Percentiles rank a stretch among this genome's conserved stretches.
Conservation (phyloP, 257 asterid genomes). For the Ilex asprella region DNA sequence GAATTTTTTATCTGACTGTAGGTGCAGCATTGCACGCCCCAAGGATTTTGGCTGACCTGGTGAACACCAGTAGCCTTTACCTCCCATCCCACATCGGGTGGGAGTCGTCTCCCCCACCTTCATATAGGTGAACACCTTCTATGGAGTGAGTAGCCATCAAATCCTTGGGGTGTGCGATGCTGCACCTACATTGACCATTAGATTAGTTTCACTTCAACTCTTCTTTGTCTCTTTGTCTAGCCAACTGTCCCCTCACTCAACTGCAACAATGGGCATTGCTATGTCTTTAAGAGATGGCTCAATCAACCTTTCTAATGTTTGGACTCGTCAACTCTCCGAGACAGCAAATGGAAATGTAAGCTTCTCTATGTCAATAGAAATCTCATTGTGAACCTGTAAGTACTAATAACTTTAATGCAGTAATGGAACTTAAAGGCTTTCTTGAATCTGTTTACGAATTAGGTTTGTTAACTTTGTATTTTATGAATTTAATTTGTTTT, state of each 20-base stretch:
- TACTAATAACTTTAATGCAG: too few relatives aligned
- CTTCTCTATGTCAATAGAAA: conserved; percentile 10
- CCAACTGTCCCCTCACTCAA: conserved; percentile 73
- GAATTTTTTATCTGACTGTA: conserved; percentile 2
- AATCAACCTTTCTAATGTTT: conserved; percentile 72
- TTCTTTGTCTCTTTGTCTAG: conserved; percentile 33
- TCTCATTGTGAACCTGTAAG: neutral
- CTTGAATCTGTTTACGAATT: neutral
- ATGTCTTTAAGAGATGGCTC: conserved; percentile 89
- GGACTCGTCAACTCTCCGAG: conserved; percentile 88
- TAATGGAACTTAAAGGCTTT: too few relatives aligned
- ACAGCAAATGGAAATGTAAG: conserved; percentile 72
- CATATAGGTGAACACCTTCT: too few relatives aligned
- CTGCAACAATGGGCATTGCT: conserved; percentile 73
- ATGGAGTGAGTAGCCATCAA: too few relatives aligned
- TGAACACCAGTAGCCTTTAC: too few relatives aligned
- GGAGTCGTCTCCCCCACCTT: too few relatives aligned
- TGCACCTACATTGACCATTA: too few relatives aligned
- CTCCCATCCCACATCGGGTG: too few relatives aligned
- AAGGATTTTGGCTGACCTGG: too few relatives aligned
- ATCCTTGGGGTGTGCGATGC: too few relatives aligned
- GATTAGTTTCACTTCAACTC: neutral
- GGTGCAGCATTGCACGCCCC: too few relatives aligned
- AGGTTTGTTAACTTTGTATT: conserved; percentile 6
- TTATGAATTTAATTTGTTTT: neutral